A percentile compares a stretch with the other conserved stretches of the same genome.
These are phyloP conservation scores for Calocera cornea DNA, from an alignment of 768 basidiomycete genomes.

Conservation along the genomic window DNA sequence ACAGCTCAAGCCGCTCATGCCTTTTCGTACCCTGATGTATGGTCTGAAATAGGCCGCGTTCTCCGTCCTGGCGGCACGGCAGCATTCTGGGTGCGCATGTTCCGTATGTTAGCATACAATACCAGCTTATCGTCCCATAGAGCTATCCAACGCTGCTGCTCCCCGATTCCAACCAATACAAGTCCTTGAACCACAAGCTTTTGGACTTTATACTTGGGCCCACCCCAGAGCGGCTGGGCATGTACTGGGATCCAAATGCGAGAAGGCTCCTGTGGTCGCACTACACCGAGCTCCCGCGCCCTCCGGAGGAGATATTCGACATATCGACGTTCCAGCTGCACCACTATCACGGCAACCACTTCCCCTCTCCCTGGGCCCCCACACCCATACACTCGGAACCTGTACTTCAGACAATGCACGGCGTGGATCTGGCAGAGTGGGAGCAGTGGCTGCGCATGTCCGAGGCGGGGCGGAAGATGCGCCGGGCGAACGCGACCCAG, in stretches of 20 bases:
- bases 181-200: neutral
- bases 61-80: slow-evolving; percentile 49
- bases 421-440: neutral
- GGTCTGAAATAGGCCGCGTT: slow-evolving; percentile 51
- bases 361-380: neutral
- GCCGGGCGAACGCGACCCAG: neutral
- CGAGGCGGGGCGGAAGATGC: neutral
- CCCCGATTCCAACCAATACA: neutral
- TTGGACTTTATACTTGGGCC: neutral
- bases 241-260: neutral
- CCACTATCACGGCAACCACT: neutral
- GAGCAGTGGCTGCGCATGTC: neutral
- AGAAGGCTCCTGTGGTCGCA: neutral
- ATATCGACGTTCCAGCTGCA: neutral
- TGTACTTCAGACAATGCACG: neutral
- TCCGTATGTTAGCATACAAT: neutral
- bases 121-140: neutral
- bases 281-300: neutral
- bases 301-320: neutral
- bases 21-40: slow-evolving; percentile 62
- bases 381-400: neutral
- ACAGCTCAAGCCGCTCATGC: slow-evolving; percentile 69
- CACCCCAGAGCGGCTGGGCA: neutral
- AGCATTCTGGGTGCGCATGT: slow-evolving; percentile 52
- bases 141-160: neutral